Evolutionary conservation across 140 eudicot species (phyloP).

Genomic region (Stevia rebaudiana): DNA sequence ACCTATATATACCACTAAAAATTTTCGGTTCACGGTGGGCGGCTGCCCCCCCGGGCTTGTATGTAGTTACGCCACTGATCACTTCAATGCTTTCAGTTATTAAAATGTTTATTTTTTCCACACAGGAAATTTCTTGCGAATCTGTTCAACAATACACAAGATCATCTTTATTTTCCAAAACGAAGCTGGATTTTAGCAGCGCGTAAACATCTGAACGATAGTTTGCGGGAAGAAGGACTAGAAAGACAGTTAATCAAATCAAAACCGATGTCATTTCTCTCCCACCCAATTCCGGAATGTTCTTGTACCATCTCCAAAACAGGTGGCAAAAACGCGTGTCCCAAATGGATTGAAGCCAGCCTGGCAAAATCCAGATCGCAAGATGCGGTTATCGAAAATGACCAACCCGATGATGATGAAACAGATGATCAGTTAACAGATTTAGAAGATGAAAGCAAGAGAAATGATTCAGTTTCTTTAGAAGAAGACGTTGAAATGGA

Average conservation of each 20-base stretch:
- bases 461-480: slow-evolving; percentile 21
- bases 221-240: slow-evolving; percentile 65
- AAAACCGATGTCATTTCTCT: slow-evolving; percentile 57
- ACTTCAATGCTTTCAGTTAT: too few relatives aligned
- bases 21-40: too few relatives aligned
- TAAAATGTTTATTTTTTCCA: not conserved
- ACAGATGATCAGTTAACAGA: slow-evolving; percentile 31
- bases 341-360: slow-evolving; percentile 50
- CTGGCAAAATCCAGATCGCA: slow-evolving; percentile 17
- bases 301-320: slow-evolving; percentile 53
- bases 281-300: slow-evolving; percentile 89
- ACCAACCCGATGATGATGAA: slow-evolving; percentile 51
- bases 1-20: too few relatives aligned
- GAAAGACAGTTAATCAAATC: slow-evolving; percentile 33
- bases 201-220: slow-evolving; percentile 71
- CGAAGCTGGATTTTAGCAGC: slow-evolving; percentile 57
- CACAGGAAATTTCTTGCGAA: slow-evolving; percentile 70
- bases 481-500: slow-evolving; percentile 96
- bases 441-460: slow-evolving; percentile 32
- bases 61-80: too few relatives aligned
- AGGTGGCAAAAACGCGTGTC: slow-evolving; percentile 51
- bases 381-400: slow-evolving; percentile 41
- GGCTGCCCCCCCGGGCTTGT: too few relatives aligned
- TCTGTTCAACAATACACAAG: slow-evolving; percentile 53
- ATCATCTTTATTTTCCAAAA: slow-evolving; percentile 57